Evolutionary conservation across 1,139 yeast species (phyloP), one percentile per base, ranked within the genome.

Genomic region (Citeromyces hawaiiensis): DNA sequence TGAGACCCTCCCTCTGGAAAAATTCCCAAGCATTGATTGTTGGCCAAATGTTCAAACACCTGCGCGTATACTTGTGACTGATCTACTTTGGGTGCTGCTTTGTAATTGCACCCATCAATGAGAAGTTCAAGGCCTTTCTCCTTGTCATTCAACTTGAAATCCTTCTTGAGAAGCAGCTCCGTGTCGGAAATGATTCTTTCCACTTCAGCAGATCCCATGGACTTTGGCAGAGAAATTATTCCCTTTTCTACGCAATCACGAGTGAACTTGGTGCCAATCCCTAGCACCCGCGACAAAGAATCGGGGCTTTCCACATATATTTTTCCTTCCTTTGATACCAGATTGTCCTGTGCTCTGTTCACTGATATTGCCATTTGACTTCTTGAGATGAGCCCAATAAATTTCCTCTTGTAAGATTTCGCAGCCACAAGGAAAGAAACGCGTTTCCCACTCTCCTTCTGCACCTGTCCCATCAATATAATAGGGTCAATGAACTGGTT

Each of bases 1-100:
- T 91, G 98, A 14, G 95, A 83, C 0, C 97, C 97, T 39, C 97
- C 97, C 61, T 88, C 97, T 3, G 97, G 97, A 61, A 88, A 91
- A 39, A 91, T 85, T n/a, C 97, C 98, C 32, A 91, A 64, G 48
- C 94, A 83, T 44, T 83, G 76, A 38, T 91, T 87, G 43, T 73
- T 70, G 15, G 83, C 72, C 46, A 91, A 67, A 56, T 86, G 96
- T 40, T 76, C 70, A 55, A 88, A 91, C 2, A 91, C 97, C 48
- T 70, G 68, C 44, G 79, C 72, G 58, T 85, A 91, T 44, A 91
- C 95, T 36, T 68, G 65, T 31, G 83, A 73, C 59, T 91, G 96
- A 59, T 91, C 86, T 40, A 91, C 81, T 52, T 82, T 83, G 39
- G 73, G 79, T 1, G 97, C 97, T 21, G 70, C 61, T 54, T 83